These are phyloP conservation scores for Pleoardoris graminearum DNA, from an alignment of 2,329 filamentous ascomycete genomes.

Conservation along the genomic window DNA sequence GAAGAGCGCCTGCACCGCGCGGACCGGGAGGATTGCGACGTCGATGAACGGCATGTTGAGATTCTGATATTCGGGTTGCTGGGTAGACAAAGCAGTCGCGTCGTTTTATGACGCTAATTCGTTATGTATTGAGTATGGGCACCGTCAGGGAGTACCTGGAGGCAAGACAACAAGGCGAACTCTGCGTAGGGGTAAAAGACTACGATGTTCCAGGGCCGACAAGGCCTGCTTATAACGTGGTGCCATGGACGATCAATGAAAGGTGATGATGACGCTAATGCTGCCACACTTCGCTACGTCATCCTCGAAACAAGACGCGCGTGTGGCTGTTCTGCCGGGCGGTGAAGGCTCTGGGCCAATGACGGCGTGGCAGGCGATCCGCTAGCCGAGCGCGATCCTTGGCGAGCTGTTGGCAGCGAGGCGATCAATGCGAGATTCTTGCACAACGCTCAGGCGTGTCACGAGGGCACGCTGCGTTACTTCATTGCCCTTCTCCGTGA, in stretches of 20 bases:
- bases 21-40: conserved; percentile 60
- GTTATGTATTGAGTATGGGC: too few species aligned
- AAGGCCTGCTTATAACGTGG: conserved; percentile 7
- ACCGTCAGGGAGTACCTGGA: too few species aligned
- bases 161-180: too few species aligned
- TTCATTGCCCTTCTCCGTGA: not conserved
- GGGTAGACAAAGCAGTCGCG: not conserved
- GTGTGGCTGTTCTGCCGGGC: conserved; percentile 9
- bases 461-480: not conserved
- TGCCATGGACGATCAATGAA: not conserved
- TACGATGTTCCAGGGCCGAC: too few species aligned
- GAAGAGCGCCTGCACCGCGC: conserved; percentile 69
- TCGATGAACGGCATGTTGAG: conserved; percentile 13
- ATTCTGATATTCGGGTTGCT: not conserved
- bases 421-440: not conserved
- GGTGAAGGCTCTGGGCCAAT: not conserved
- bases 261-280: not conserved
- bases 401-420: not conserved
- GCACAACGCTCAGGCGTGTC: not conserved
- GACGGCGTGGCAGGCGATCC: not conserved
- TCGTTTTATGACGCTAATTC: too few species aligned
- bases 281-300: conserved; percentile 4
- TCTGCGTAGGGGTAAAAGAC: too few species aligned
- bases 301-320: conserved; percentile 1
- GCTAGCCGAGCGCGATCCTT: not conserved